Evolutionary conservation across 2,329 filamentous ascomycete genomes (phyloP).

Genomic region (Fusarium annulatum): DNA sequence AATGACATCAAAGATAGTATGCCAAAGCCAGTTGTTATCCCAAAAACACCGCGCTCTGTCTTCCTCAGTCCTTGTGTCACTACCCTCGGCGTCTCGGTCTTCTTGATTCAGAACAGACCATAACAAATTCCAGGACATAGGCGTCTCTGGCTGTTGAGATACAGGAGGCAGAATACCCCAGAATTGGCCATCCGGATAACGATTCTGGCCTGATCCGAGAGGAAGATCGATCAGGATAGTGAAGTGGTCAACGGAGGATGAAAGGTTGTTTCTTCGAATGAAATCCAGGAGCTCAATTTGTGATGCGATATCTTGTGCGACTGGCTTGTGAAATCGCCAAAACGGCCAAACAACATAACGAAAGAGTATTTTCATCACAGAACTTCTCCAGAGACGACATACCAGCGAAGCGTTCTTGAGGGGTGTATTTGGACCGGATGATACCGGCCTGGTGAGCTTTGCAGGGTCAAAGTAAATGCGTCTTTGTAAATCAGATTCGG

Average conservation of each 20-base stretch:
- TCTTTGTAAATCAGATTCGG: constrained; percentile 59
- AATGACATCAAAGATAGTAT: constrained; percentile 63
- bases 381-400: constrained; percentile 63
- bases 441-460: constrained; percentile 48
- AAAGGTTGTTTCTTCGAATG: constrained; percentile 50
- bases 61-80: constrained; percentile 34
- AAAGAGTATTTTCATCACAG: constrained; percentile 68
- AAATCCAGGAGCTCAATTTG: constrained; percentile 55
- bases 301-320: constrained; percentile 30
- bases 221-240: constrained; percentile 54
- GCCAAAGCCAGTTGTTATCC: constrained; percentile 64
- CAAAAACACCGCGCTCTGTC: constrained; percentile 28
- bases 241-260: constrained; percentile 55
- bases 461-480: constrained; percentile 61
- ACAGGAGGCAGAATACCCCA: constrained; percentile 48
- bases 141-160: constrained; percentile 17
- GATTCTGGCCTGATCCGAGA: constrained; percentile 38
- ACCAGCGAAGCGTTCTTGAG: constrained; percentile 69
- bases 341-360: constrained; percentile 60
- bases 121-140: constrained; percentile 41
- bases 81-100: background rate
- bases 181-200: constrained; percentile 41
- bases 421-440: constrained; percentile 29
- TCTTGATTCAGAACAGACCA: constrained; percentile 38
- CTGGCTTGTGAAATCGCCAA: constrained; percentile 47